phyloP scores from a whole-genome alignment of 192 early-diverging fungal species.

The Dispira simplex region DNA sequence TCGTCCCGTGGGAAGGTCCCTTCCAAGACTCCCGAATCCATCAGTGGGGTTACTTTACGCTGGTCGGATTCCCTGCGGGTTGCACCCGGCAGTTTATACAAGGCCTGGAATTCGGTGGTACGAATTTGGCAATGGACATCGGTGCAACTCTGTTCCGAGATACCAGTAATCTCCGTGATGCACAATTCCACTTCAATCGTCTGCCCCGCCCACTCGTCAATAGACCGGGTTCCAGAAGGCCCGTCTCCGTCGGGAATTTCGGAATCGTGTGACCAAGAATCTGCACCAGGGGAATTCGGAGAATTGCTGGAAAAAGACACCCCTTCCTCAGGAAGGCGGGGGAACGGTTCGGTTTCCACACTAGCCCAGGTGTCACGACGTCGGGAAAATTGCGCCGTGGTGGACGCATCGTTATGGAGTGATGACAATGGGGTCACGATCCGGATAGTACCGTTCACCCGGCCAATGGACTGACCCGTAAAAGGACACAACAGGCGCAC shows the following conservation, averaged over 20 bases:
- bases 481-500: slow-evolving; percentile 20
- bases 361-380: slow-evolving; percentile 8
- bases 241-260: not conserved
- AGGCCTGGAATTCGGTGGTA: slow-evolving; percentile 15
- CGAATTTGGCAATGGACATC: slow-evolving; percentile 25
- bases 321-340: not conserved
- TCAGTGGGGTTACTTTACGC: not conserved
- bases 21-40: slow-evolving; percentile 13
- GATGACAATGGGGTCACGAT: not conserved
- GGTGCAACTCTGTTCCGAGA: not conserved
- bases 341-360: slow-evolving; percentile 6
- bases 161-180: not conserved
- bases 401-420: not conserved
- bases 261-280: not conserved
- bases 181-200: not conserved
- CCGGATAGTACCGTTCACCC: slow-evolving; percentile 15
- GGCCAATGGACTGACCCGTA: slow-evolving; percentile 22
- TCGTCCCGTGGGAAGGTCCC: slow-evolving; percentile 11
- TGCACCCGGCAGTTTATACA: slow-evolving; percentile 11
- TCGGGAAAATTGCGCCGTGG: not conserved
- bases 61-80: not conserved
- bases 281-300: not conserved
- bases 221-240: not conserved
- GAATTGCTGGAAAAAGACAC: not conserved
- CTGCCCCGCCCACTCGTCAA: not conserved